These are phyloP conservation scores for Chimonanthus salicifolius DNA, from an alignment of 164 flowering plant species.

Conservation along the genomic window DNA sequence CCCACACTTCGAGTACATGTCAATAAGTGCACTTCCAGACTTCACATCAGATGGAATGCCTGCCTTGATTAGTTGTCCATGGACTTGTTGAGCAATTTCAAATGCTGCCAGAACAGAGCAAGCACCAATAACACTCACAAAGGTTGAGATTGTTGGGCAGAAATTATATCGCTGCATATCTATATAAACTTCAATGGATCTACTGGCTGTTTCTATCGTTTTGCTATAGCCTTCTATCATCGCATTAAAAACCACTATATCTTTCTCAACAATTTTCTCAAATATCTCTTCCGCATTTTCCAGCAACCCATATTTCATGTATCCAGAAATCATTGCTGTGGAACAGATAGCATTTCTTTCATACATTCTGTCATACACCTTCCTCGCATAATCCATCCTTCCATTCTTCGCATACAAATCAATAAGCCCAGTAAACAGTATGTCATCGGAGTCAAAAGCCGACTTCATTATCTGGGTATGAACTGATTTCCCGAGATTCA, in stretches of 20 bases:
- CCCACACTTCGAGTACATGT: constrained; percentile 92
- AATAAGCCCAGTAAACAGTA: constrained; percentile 60
- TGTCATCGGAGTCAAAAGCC: constrained; percentile 49
- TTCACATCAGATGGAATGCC: constrained; percentile 35
- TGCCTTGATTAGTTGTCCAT: constrained; percentile 57
- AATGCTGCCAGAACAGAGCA: constrained; percentile 57
- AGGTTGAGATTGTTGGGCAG: constrained; percentile 67
- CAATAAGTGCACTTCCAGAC: constrained; percentile 82
- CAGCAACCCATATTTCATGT: constrained; percentile 56
- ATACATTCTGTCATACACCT: constrained; percentile 56
- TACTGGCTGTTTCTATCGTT: constrained; percentile 48
- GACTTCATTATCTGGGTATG: constrained; percentile 62
- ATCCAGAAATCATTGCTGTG: constrained; percentile 82
- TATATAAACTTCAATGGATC: constrained; percentile 48
- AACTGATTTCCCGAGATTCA: constrained; percentile 40
- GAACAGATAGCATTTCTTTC: constrained; percentile 65
- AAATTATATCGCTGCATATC: constrained; percentile 57
- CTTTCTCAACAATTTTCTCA: constrained; percentile 43
- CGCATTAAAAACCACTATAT: constrained; percentile 80
- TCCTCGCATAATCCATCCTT: constrained; percentile 58
- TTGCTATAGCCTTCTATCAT: constrained; percentile 95
- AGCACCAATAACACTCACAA: constrained; percentile 80
- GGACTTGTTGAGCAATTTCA: constrained; percentile 76
- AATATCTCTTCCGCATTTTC: constrained; percentile 70
- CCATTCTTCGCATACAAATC: constrained; percentile 71